Evolutionary conservation across 768 basidiomycete species (phyloP).

Genomic region (Suillus subluteus): DNA sequence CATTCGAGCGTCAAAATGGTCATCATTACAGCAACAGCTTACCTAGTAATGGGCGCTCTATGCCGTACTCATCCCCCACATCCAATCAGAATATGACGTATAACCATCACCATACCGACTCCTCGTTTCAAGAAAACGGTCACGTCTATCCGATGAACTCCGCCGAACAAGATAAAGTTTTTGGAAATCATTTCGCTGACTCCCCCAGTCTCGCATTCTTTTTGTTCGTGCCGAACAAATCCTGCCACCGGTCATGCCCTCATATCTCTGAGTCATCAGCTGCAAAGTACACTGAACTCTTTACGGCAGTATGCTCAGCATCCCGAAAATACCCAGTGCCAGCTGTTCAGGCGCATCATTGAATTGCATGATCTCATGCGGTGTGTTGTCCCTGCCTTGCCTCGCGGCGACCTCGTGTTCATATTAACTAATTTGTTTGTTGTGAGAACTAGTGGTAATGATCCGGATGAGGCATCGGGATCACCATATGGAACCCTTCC

Average conservation of each 20-base stretch:
- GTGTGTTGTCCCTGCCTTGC: constrained; percentile 47
- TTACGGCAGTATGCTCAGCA: constrained; percentile 67
- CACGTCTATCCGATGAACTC: constrained; percentile 40
- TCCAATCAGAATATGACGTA: constrained; percentile 38
- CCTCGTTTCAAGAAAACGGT: constrained; percentile 37
- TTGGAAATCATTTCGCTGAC: constrained; percentile 35
- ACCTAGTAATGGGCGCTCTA: constrained; percentile 28
- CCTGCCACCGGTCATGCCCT: constrained; percentile 62
- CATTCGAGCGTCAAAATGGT: constrained; percentile 38
- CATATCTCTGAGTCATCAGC: constrained; percentile 63
- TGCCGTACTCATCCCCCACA: constrained; percentile 39
- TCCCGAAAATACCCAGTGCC: constrained; percentile 53
- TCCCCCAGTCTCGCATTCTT: constrained; percentile 40
- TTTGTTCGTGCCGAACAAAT: constrained; percentile 67
- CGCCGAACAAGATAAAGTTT: constrained; percentile 39
- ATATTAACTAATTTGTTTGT: constrained; percentile 35
- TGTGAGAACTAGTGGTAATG: constrained; percentile 50
- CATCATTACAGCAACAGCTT: constrained; percentile 37
- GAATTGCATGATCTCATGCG: constrained; percentile 68
- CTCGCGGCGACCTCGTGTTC: constrained; percentile 38
- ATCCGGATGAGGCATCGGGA: constrained; percentile 50
- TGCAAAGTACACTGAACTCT: constrained; percentile 57
- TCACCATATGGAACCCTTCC: constrained; percentile 57
- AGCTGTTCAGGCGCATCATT: constrained; percentile 58
- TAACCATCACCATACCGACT: constrained; percentile 37